Evolutionary conservation across 2,329 filamentous ascomycete genomes (phyloP).

Genomic region (Hirsutella thompsonii): DNA sequence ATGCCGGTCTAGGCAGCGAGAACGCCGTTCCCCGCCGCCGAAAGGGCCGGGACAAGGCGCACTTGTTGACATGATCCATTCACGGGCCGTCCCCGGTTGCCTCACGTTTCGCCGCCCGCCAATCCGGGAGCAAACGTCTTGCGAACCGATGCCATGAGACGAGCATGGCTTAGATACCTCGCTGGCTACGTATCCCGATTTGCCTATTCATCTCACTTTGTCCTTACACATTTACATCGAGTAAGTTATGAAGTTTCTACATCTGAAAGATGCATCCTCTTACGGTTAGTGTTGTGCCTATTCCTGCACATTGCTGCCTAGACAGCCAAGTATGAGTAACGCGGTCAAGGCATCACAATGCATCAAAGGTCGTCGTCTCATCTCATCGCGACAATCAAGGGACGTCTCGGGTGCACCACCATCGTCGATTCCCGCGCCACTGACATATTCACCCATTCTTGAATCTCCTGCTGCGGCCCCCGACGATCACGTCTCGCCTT

Average conservation of each 20-base stretch:
- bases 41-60: conserved; percentile 1
- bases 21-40: conserved; percentile 8
- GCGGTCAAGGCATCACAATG: background rate
- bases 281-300: conserved; percentile 1
- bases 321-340: background rate
- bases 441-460: too few relatives aligned
- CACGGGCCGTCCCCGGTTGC: background rate
- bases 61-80: background rate
- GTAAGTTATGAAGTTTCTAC: background rate
- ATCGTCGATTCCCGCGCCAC: too few relatives aligned
- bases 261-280: conserved; percentile 2
- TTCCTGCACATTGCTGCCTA: background rate
- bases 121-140: background rate
- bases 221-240: too few relatives aligned
- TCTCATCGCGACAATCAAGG: too few relatives aligned
- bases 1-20: background rate
- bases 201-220: too few relatives aligned
- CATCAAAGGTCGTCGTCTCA: too few relatives aligned
- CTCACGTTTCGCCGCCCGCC: background rate
- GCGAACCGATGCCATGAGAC: too few relatives aligned
- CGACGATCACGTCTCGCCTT: too few relatives aligned
- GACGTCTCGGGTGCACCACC: too few relatives aligned
- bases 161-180: background rate
- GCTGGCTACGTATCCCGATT: background rate
- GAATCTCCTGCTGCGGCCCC: too few relatives aligned